Base-by-base conservation (phyloP, 1,284 basidiomycete species). In the Entoloma clypeatum region DNA sequence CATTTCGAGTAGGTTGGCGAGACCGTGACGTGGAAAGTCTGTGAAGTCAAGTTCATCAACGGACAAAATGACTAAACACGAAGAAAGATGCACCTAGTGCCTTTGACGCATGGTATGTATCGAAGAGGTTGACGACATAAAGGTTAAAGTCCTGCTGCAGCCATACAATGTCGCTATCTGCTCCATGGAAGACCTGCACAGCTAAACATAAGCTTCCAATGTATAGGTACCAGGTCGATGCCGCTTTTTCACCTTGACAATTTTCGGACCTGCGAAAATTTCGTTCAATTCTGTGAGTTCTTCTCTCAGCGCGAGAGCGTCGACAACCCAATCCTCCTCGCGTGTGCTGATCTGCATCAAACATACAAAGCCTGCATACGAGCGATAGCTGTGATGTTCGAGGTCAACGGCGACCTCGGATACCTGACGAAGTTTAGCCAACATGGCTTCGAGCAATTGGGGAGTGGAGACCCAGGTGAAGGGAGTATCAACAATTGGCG, bases 151-250 rank as follows among this genome's bases (percentile, higher is more conserved):
- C 88, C 60, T 92, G 88, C 61, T 99, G 94, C 10, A 99, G 75
- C 95, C 95, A 99, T 5, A 93, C 69, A 16, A 99, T 83, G 60
- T 99, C 95, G 49, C 86, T 91, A 36, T 94, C 89, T 2, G 95
- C 92, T 11, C 96, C 95, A 61, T 99, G 95, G 48, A 97, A 81
- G 3, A 94, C 83, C 87, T 90, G 44, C 13, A 27, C 5, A 18
- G n/a, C 8, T 7, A 21, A 23, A 14, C n/a, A 16, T 39, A 14
- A 36, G 21, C 17, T 26, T 2, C 29, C 23, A 10, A n/a, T 7
- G 17, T n/a, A 31, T 4, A 24, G 4, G 18, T 10, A 17, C 9
- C 16, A 25, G 2, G 31, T 4, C 2, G 18, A 25, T 13, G 16
- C 17, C 22, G 14, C 13, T 22, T n/a, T 19, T 70, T 17, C 45